A percentile compares a stretch with the other conserved stretches of the same genome.
Evolutionary conservation across 176 grass and related monocot genomes (phyloP).

Genomic region (Zoysia pacifica): DNA sequence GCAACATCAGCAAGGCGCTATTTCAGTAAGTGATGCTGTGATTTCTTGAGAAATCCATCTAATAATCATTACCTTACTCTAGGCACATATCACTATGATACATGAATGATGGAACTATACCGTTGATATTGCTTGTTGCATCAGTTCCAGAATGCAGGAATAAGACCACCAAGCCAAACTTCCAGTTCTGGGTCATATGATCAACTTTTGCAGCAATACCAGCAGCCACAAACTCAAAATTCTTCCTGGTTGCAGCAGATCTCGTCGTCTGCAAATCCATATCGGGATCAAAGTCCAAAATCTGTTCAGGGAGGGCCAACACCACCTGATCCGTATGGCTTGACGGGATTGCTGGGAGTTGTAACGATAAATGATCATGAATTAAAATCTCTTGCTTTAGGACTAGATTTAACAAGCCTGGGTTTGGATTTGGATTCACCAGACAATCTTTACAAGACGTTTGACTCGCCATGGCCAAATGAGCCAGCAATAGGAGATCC

Average conservation of each 20-base stretch:
- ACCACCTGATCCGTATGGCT: conserved; percentile 78
- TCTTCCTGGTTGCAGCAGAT: conserved; percentile 85
- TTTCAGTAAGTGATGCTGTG: conserved; percentile 59
- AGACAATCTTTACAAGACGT: conserved; percentile 94
- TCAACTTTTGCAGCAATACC: conserved; percentile 91
- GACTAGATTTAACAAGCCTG: conserved; percentile 86
- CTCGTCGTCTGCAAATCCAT: conserved; percentile 64
- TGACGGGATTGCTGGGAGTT: conserved; percentile 81
- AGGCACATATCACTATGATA: conserved; percentile 31
- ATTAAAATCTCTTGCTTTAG: conserved; percentile 85
- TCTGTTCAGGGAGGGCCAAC: conserved; percentile 54
- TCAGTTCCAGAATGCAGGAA: conserved; percentile 68
- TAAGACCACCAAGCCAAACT: conserved; percentile 67
- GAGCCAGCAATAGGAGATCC: conserved; percentile 81
- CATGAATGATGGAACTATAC: too few species aligned
- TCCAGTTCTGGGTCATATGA: conserved; percentile 79
- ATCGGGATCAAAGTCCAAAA: conserved; percentile 82
- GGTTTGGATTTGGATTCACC: conserved; percentile 89
- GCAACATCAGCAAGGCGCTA: conserved; percentile 78
- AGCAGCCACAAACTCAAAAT: conserved; percentile 73
- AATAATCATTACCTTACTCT: conserved; percentile 51
- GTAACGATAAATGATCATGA: conserved; percentile 79
- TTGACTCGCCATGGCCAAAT: conserved; percentile 93
- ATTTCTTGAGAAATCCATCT: conserved; percentile 44
- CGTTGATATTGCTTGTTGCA: too few species aligned